Evolutionary conservation across 257 asterid genomes (phyloP).

Genomic region (Thymus mandschuricus): DNA sequence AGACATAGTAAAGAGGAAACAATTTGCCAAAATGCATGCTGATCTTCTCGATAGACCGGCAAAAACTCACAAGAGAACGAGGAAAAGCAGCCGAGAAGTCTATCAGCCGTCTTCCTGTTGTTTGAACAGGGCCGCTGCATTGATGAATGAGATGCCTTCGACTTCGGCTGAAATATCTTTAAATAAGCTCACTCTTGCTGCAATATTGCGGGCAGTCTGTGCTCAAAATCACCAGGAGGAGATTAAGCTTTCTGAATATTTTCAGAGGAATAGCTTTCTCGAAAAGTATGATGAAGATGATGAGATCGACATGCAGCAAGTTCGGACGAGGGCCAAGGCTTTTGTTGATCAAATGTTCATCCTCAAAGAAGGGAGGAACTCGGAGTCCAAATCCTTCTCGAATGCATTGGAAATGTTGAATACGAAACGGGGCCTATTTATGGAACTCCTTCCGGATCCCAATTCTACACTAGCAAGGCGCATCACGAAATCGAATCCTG

Average conservation of each 20-base stretch:
- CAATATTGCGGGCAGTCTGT: conserved; percentile 46
- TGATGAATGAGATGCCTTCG: conserved; percentile 33
- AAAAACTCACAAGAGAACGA: conserved; percentile 37
- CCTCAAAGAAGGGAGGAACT: conserved; percentile 29
- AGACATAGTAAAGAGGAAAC: conserved; percentile 31
- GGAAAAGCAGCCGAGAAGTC: conserved; percentile 30
- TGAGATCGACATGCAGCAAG: conserved; percentile 42
- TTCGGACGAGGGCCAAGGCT: conserved; percentile 61
- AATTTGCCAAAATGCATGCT: conserved; percentile 31
- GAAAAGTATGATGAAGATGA: conserved; percentile 34
- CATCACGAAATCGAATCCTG: conserved; percentile 5
- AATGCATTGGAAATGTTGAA: conserved; percentile 58
- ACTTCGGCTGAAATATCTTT: conserved; percentile 41
- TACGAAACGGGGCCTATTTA: conserved; percentile 47
- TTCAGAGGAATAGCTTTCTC: conserved; percentile 26
- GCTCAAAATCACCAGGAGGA: conserved; percentile 44
- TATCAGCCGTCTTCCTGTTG: conserved; percentile 28
- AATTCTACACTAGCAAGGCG: conserved; percentile 33
- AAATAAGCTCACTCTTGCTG: conserved; percentile 44
- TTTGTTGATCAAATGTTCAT: conserved; percentile 53
- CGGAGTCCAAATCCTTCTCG: conserved; percentile 53
- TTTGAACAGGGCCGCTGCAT: conserved; percentile 29
- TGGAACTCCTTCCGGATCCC: conserved; percentile 49
- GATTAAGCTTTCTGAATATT: conserved; percentile 26
- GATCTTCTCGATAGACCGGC: conserved; percentile 34